Evolutionary conservation across 169 alveolate species (phyloP).

Genomic region (Amoebophrya sp.): DNA sequence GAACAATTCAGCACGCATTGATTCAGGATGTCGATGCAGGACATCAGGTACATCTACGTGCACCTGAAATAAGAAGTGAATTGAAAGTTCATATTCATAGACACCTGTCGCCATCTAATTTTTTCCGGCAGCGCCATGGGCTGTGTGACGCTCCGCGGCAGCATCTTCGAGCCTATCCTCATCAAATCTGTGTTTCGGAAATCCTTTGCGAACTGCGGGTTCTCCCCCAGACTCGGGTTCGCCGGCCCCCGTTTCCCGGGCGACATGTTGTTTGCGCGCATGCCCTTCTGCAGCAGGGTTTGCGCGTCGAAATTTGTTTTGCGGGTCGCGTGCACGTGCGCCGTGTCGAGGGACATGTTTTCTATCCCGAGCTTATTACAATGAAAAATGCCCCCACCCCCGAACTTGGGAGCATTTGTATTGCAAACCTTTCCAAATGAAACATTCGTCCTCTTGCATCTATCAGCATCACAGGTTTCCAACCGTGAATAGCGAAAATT

Average conservation of each 20-base stretch:
- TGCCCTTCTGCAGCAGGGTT: not conserved
- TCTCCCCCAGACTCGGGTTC: not conserved
- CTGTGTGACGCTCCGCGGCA: not conserved
- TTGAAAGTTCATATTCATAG: too few species aligned
- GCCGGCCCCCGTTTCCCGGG: not conserved
- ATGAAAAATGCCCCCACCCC: too few species aligned
- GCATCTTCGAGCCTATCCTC: not conserved
- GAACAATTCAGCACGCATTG: too few species aligned
- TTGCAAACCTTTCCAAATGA: too few species aligned
- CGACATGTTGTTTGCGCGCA: not conserved
- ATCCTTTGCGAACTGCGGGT: not conserved
- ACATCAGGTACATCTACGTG: too few species aligned
- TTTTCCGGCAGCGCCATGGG: conserved; percentile 22
- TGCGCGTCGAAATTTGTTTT: not conserved
- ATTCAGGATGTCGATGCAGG: too few species aligned
- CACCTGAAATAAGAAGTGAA: too few species aligned
- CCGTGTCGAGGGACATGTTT: conserved; percentile 16
- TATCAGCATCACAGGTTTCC: too few species aligned
- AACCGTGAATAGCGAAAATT: too few species aligned
- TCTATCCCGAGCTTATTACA: not conserved
- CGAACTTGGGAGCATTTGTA: too few species aligned
- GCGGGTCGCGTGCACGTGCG: not conserved
- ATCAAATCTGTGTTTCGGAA: not conserved
- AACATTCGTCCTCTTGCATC: too few species aligned
- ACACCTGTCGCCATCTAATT: not conserved